Evolutionary conservation across 2,329 filamentous ascomycete genomes (phyloP), one percentile per base, ranked within the genome.

Genomic region (Endocalyx cinctus): DNA sequence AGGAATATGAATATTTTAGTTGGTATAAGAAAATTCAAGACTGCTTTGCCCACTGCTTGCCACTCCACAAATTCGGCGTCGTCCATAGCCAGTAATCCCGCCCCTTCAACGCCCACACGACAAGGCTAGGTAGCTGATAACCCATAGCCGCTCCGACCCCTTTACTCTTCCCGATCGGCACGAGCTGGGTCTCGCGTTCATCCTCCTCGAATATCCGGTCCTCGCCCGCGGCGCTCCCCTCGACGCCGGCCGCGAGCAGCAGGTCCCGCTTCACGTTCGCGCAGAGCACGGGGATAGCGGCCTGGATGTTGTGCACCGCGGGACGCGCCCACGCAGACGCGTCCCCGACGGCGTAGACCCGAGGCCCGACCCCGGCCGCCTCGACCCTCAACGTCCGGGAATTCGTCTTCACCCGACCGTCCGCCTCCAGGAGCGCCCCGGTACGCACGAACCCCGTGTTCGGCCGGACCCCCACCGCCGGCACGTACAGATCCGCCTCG

Each of bases 51-150:
- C 68, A 75, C 30, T 71, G 65, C 35, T 66, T 66, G 12, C 70
- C 71, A 50, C 52, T 70, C 71, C 70, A 75, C 11, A 73, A 35
- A 4, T 45, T 45, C 1, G 51, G 62, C 2, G 63, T 67, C 8
- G 65, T 71, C 64, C 67, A 69, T 17, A 74, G 34, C 66, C 67
- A 75, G 39, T 71, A 71, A 39, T 72, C 66, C 13, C 67, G 51
- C 2, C 70, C 67, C 45, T 74, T 73, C 31, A 72, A 59, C 46
- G 66, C 29, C 65, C 68, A 72, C 0, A 72, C 61, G 26, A 67
- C 12, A 17, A 62, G 64, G 30, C 67, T 63, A 0, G 68, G 67
- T 16, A 72, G 4, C 25, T 47, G 47, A 18, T 46, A 67, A 1
- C 69, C 68, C 51, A 65, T 64, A 0, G 50, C 56, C 0, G 60